A percentile compares a stretch with the other conserved stretches of the same genome.
phyloP scores from a whole-genome alignment of 192 early-diverging fungal species.

The Martensiomyces pterosporus region DNA sequence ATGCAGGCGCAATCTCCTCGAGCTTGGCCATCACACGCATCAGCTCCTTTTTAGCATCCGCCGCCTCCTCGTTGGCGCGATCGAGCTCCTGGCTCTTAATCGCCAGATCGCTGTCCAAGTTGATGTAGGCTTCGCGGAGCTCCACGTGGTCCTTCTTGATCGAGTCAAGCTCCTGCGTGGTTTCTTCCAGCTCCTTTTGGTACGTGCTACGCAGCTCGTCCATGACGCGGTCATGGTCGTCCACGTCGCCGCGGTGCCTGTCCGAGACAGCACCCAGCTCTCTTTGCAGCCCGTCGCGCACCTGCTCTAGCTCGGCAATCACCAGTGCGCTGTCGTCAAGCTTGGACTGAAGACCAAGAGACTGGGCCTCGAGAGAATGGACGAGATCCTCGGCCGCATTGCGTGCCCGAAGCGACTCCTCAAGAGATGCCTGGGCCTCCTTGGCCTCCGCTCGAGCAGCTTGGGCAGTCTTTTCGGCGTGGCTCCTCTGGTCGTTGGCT shows the following conservation, averaged over 20 bases:
- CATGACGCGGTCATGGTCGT: slow-evolving; percentile 66
- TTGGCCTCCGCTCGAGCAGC: slow-evolving; percentile 58
- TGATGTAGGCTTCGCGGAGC: slow-evolving; percentile 68
- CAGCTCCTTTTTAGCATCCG: slow-evolving; percentile 78
- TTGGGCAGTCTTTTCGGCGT: slow-evolving; percentile 73
- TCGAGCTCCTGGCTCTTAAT: slow-evolving; percentile 67
- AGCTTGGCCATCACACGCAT: slow-evolving; percentile 69
- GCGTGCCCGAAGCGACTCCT: slow-evolving; percentile 60
- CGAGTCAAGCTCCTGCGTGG: slow-evolving; percentile 74
- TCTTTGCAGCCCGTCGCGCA: slow-evolving; percentile 71
- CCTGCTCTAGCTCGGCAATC: slow-evolving; percentile 63
- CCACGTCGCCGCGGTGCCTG: slow-evolving; percentile 68
- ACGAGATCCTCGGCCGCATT: slow-evolving; percentile 62
- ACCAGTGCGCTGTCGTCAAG: slow-evolving; percentile 71
- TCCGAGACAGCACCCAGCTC: slow-evolving; percentile 68
- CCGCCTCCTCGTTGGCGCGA: slow-evolving; percentile 60
- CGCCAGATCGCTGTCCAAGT: slow-evolving; percentile 64
- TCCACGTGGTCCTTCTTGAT: slow-evolving; percentile 61
- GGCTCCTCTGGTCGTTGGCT: slow-evolving; percentile 63
- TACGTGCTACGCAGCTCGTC: slow-evolving; percentile 77
- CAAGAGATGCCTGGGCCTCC: slow-evolving; percentile 65
- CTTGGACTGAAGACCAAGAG: slow-evolving; percentile 69
- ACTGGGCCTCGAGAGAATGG: slow-evolving; percentile 61
- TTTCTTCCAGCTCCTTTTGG: slow-evolving; percentile 77
- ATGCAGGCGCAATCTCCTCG: slow-evolving; percentile 50